Conservation (phyloP, 345 rosid species). For the Trapa bicornis region DNA sequence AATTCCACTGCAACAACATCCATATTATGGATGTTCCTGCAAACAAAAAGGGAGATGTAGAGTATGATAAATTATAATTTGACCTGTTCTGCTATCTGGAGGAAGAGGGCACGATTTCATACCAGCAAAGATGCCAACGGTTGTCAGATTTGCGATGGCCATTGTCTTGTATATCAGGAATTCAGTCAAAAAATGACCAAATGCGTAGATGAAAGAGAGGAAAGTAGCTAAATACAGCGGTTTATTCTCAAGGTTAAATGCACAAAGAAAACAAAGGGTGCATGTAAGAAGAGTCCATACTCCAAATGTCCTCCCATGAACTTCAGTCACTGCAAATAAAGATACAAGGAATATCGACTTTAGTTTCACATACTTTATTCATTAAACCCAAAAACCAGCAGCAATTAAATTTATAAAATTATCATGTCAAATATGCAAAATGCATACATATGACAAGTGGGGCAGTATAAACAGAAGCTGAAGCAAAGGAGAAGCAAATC, state of each 20-base stretch:
- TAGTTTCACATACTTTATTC: background rate
- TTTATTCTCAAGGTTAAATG: constrained; percentile 71
- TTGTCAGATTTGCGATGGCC: constrained; percentile 61
- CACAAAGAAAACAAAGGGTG: constrained; percentile 90
- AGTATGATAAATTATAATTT: background rate
- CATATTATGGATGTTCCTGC: constrained; percentile 76
- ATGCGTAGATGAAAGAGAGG: constrained; percentile 72
- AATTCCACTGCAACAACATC: constrained; percentile 83
- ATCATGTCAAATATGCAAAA: background rate
- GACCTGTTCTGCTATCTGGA: background rate
- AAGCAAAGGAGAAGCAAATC: too few relatives aligned
- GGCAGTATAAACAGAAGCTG: too few relatives aligned
- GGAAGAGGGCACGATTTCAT: too few relatives aligned
- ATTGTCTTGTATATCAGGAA: constrained; percentile 65
- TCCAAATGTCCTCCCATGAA: constrained; percentile 94
- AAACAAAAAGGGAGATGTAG: background rate
- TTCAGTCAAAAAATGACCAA: constrained; percentile 78
- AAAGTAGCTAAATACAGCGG: constrained; percentile 73
- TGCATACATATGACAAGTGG: background rate
- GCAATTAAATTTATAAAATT: background rate
- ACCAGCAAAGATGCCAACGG: constrained; percentile 27
- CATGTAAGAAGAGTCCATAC: constrained; percentile 94
- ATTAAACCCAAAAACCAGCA: background rate
- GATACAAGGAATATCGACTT: background rate
- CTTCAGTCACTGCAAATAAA: constrained; percentile 67